phyloP scores from a whole-genome alignment of 768 basidiomycete species.

The Naganishia kalamii region DNA sequence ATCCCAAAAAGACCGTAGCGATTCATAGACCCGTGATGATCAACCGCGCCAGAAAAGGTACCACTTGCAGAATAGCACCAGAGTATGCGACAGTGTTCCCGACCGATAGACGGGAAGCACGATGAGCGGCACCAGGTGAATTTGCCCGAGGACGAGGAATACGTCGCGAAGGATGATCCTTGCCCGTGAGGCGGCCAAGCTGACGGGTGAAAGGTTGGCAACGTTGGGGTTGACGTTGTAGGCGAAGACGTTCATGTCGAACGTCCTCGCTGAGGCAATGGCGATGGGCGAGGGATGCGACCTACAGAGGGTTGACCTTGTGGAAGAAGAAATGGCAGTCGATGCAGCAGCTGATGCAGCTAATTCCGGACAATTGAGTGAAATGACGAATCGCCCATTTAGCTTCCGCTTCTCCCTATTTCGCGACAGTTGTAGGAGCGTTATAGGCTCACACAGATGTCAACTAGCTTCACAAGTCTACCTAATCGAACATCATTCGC shows the following conservation, averaged over 20 bases:
- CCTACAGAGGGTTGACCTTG: too few species aligned
- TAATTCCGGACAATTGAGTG: too few species aligned
- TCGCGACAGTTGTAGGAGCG: too few species aligned
- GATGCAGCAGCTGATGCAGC: too few species aligned
- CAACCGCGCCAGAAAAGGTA: neutral
- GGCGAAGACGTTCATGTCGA: slow-evolving; percentile 5
- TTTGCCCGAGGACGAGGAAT: slow-evolving; percentile 7
- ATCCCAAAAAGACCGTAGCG: neutral
- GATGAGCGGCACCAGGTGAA: slow-evolving; percentile 10
- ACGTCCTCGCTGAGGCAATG: too few species aligned
- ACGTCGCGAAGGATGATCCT: slow-evolving; percentile 10
- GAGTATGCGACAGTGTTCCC: neutral
- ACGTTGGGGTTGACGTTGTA: slow-evolving; percentile 22
- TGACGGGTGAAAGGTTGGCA: neutral
- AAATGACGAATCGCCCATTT: too few species aligned
- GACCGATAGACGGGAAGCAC: neutral
- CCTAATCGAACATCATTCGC: too few species aligned
- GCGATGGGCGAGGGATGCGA: too few species aligned
- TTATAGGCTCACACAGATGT: too few species aligned
- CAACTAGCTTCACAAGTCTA: too few species aligned
- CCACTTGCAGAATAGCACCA: neutral
- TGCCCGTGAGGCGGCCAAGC: slow-evolving; percentile 14
- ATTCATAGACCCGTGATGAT: neutral
- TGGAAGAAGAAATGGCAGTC: too few species aligned
- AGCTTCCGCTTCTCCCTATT: too few species aligned